A percentile compares a stretch with the other conserved stretches of the same genome.
phyloP scores from a whole-genome alignment of 1,284 basidiomycete species.

The Calocybe gambosa region DNA sequence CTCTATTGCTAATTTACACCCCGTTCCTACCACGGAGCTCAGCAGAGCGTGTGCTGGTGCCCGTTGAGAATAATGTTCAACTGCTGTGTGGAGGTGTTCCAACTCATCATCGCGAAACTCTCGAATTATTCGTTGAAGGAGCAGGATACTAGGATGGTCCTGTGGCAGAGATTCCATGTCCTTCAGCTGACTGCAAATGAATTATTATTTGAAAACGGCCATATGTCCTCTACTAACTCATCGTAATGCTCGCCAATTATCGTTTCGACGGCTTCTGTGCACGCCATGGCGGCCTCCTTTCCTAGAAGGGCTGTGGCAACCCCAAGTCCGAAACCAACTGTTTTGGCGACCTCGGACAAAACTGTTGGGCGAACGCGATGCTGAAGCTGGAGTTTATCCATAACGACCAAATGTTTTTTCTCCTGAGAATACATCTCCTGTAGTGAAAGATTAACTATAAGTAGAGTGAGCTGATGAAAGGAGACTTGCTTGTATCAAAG shows the following conservation, averaged over 20 bases:
- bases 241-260: slow-evolving; percentile 98
- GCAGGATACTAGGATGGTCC: slow-evolving; percentile 73
- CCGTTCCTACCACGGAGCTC: slow-evolving; percentile 78
- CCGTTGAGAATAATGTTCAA: slow-evolving; percentile 84
- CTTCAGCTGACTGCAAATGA: slow-evolving; percentile 60
- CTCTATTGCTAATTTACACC: slow-evolving; percentile 88
- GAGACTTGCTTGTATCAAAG: slow-evolving; percentile 67
- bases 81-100: slow-evolving; percentile 89
- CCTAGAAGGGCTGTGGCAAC: slow-evolving; percentile 84
- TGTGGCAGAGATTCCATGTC: slow-evolving; percentile 56
- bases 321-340: slow-evolving; percentile 82
- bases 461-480: not conserved
- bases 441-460: slow-evolving; percentile 2
- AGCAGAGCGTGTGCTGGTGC: slow-evolving; percentile 90
- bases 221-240: slow-evolving; percentile 60
- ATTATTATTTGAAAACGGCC: not conserved
- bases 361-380: slow-evolving; percentile 82
- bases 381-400: slow-evolving; percentile 80
- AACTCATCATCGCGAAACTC: slow-evolving; percentile 96
- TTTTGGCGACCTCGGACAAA: slow-evolving; percentile 79
- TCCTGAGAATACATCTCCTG: slow-evolving; percentile 98
- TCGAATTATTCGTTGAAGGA: slow-evolving; percentile 69
- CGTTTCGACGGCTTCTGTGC: slow-evolving; percentile 96
- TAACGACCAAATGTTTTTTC: slow-evolving; percentile 84
- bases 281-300: slow-evolving; percentile 94